These are phyloP conservation scores for Orbilia blumenaviensis DNA, from an alignment of 2,329 filamentous ascomycete genomes.

Conservation along the genomic window DNA sequence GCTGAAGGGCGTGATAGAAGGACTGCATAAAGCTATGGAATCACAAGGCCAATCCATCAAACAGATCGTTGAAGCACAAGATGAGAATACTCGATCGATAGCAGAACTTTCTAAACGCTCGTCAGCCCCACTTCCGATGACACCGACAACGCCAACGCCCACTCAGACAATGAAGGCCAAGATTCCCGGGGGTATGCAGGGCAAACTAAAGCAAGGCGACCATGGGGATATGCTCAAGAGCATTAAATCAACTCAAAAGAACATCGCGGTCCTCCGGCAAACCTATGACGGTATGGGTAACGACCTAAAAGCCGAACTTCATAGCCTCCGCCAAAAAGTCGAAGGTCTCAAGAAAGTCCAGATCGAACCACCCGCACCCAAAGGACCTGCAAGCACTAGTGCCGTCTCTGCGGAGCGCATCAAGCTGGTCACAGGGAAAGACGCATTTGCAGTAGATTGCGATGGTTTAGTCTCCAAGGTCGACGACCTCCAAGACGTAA, in stretches of 20 bases:
- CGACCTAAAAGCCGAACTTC: constrained; percentile 39
- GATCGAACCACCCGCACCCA: constrained; percentile 57
- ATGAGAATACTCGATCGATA: constrained; percentile 88
- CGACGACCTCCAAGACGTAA: constrained; percentile 94
- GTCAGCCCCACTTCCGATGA: constrained; percentile 33
- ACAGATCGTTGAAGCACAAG: constrained; percentile 86
- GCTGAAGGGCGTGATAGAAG: constrained; percentile 82
- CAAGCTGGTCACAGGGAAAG: constrained; percentile 78
- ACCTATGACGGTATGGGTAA: constrained; percentile 38
- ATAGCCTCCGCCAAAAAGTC: constrained; percentile 28
- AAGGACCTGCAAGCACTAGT: constrained; percentile 75
- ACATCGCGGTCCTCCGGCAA: constrained; percentile 45
- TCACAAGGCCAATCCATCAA: constrained; percentile 84
- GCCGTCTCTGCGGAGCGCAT: constrained; percentile 73
- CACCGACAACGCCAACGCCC: constrained; percentile 44
- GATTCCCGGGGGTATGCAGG: neutral
- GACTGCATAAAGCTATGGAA: constrained; percentile 82
- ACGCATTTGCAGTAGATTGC: constrained; percentile 83
- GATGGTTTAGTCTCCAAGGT: constrained; percentile 90
- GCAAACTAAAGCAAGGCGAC: constrained; percentile 39
- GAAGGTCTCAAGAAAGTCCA: constrained; percentile 35
- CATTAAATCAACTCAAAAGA: constrained; percentile 45
- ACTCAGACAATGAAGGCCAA: constrained; percentile 23
- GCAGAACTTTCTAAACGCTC: constrained; percentile 62
- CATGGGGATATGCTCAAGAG: constrained; percentile 38